Evolutionary conservation across 139 green algal species (phyloP).

Genomic region (Ettlia oleoabundans): DNA sequence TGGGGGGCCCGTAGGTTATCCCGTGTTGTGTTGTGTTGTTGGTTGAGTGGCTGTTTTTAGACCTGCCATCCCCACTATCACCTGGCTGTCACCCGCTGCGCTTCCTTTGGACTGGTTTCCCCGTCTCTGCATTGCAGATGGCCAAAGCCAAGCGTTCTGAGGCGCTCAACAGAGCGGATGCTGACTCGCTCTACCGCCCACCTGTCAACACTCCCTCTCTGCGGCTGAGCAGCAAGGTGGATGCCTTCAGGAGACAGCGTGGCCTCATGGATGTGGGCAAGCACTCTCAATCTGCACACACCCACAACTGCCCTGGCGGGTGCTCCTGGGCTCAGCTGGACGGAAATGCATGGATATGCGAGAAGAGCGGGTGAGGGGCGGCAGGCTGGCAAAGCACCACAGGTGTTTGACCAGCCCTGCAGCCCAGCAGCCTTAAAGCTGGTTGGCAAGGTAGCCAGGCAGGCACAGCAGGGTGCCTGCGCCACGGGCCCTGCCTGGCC

Average conservation of each 20-base stretch:
- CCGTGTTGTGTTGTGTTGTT: no score
- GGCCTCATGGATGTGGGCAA: conserved; percentile 23
- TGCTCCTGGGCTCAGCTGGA: conserved; percentile 24
- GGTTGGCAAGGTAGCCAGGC: no score
- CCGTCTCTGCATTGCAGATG: conserved; percentile 28
- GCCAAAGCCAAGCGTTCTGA: conserved; percentile 23
- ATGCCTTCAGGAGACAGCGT: conserved; percentile 9
- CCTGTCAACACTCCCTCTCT: not conserved
- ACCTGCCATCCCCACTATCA: no score
- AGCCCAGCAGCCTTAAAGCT: no score
- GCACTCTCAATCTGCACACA: not conserved
- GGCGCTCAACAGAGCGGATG: not conserved
- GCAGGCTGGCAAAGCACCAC: not conserved
- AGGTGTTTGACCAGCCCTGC: conserved; percentile 12
- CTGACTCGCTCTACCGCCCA: conserved; percentile 1
- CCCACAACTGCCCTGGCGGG: conserved; percentile 5
- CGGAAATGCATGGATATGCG: conserved; percentile 15
- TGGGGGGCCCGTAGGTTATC: no score
- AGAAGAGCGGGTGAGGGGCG: not conserved
- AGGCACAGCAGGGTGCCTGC: no score
- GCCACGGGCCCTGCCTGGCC: no score
- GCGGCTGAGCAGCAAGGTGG: conserved; percentile 25
- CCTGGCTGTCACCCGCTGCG: no score
- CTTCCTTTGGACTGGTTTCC: not conserved
- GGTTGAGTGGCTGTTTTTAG: no score